Evolutionary conservation across 2,329 filamentous ascomycete species (phyloP), one percentile per base, ranked within the genome.

Genomic region (Fusarium gaditjirri): DNA sequence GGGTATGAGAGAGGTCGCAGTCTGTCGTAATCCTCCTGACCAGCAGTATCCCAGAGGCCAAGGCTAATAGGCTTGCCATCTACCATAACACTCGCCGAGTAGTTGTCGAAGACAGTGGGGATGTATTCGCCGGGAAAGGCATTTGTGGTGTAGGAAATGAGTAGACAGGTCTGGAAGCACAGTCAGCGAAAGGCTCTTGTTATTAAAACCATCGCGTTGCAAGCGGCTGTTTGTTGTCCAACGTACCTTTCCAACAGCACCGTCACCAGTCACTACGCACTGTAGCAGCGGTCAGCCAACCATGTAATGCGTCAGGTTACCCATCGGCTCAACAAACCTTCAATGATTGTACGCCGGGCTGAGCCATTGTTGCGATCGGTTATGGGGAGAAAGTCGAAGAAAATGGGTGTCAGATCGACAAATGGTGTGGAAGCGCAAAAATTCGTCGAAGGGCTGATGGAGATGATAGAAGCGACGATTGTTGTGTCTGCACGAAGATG

Each of bases 71-170:
- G 95, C 86, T 97, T 97, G 78, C 95, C 94, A 86, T 98, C 96
- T 62, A 98, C 96, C 94, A 98, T 98, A 61, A 99, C 96, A 86
- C 94, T 97, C 74, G 96, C 96, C 41, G 95, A 97, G 87, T 98
- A 98, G 86, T 99, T 99, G 82, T 98, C 95, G 84, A 98, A 98
- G 72, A 99, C 96, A 78, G 96, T 99, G 76, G 96, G 96, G 78
- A 99, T 98, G 85, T 99, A 99, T 88, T 99, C 96, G 83, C 96
- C 96, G n/a, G 96, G 96, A 83, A 99, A 99, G 75, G 96, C 96
- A 86, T 98, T 99, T 73, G 96, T 99, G 73, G 96, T 98, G 86
- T 99, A 99, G 58, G 95, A 98, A 82, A 99, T 99, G 79, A 99
- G 91, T 68, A 99, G 91, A 87, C 96, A 99, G 88, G 96, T 99